These are phyloP conservation scores for Sanghuangporus weigelae DNA, from an alignment of 1,284 basidiomycete genomes.

Conservation along the genomic window DNA sequence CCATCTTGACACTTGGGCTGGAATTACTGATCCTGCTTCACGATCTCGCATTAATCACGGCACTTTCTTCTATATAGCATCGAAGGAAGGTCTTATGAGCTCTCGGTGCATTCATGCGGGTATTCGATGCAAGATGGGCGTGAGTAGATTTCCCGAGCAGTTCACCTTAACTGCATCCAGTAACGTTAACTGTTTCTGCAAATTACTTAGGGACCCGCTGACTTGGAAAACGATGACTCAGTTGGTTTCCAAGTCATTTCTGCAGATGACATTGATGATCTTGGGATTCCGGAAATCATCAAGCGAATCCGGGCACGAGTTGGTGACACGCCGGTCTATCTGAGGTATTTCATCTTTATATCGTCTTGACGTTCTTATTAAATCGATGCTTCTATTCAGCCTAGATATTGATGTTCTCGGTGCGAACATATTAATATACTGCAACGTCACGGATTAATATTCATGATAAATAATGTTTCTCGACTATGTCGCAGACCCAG, in stretches of 20 bases:
- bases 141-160: conserved; percentile 27
- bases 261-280: conserved; percentile 70
- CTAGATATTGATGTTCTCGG: conserved; percentile 78
- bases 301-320: conserved; percentile 57
- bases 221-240: conserved; percentile 56
- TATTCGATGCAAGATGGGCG: conserved; percentile 66
- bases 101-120: conserved; percentile 75
- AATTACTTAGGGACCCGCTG: conserved; percentile 42
- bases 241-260: conserved; percentile 70
- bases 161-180: neutral
- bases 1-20: conserved; percentile 65
- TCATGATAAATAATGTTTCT: too few species aligned
- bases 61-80: conserved; percentile 71
- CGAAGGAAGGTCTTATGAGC: conserved; percentile 65
- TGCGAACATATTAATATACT: conserved; percentile 27
- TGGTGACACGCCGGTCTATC: conserved; percentile 66
- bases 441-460: too few species aligned
- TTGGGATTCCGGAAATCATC: conserved; percentile 59
- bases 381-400: conserved; percentile 29
- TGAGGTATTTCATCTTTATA: conserved; percentile 42
- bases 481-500: conserved; percentile 48
- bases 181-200: neutral
- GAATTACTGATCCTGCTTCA: conserved; percentile 32
- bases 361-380: too few species aligned
- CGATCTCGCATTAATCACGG: conserved; percentile 71